Evolutionary conservation across 495 filamentous ascomycete species (phyloP), one percentile per base, ranked within the genome.

Genomic region (Tuber aestivum): DNA sequence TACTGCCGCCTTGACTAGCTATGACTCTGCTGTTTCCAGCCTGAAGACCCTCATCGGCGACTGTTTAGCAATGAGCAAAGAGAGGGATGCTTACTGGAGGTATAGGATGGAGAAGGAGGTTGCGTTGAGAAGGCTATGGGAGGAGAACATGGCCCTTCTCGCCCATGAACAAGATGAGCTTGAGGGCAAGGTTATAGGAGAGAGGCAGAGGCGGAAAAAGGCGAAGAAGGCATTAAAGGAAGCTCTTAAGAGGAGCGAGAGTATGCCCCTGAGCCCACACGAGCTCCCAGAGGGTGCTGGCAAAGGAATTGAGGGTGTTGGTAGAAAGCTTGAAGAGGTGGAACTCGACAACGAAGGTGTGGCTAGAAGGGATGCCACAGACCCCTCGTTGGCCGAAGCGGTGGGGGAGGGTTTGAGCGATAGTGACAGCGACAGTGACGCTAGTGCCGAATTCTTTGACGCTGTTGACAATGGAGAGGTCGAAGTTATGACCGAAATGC

Each of bases 11-110:
- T 84, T 97, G n/a, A 84, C 89, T 44, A 93, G 94, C 0, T 99
- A 97, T 80, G 94, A 97, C 77, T 89, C 90, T 70, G 95, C 95
- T 3, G 93, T 98, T 75, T 89, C 89, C 77, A 97, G 93, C 77
- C 87, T 99, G 38, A 96, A 94, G 79, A 91, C 90, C 3, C 87
- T 98, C 20, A 88, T 98, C 76, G 92, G 93, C 8, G 94, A 97
- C 83, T 88, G 98, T 5, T 85, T 97, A 20, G 92, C 93, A 45
- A 98, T 99, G 80, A 94, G 94, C 23, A 89, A 92, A 74, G 95
- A 99, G 80, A 91, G 96, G 41, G 95, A 99, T 84, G 89, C 93
- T 0, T 97, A 97, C 82, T 99, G 95, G 95, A 94, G 97, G 83
- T 95, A 95, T 83, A 90, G 95, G 23, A 87, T 99, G 41, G 94